These are phyloP conservation scores for Penicillium sumatraense DNA, from an alignment of 2,329 filamentous ascomycete species.

Conservation along the genomic window DNA sequence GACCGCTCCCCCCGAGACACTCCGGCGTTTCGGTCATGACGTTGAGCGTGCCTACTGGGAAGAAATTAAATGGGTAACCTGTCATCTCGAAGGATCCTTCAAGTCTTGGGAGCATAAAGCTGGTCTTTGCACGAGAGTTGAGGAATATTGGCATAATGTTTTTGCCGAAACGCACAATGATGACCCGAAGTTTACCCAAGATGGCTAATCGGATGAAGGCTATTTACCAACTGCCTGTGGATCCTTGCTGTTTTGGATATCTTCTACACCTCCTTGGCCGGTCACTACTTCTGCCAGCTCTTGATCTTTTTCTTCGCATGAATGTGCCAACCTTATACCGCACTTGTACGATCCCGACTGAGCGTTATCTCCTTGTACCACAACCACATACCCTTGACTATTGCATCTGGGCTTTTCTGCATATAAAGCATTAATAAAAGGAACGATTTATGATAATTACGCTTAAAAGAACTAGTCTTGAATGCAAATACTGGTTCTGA, in stretches of 20 bases:
- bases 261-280: background rate
- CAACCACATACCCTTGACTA: background rate
- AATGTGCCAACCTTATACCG: background rate
- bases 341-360: background rate
- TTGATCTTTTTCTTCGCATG: background rate
- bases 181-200: conserved; percentile 36
- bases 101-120: conserved; percentile 39
- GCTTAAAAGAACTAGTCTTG: background rate
- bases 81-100: conserved; percentile 40
- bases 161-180: conserved; percentile 39
- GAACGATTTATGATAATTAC: conserved; percentile 2
- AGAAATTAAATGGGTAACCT: conserved; percentile 46
- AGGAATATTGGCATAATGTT: conserved; percentile 41
- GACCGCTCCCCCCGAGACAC: conserved; percentile 38
- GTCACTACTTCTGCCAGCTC: background rate
- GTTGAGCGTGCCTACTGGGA: conserved; percentile 46
- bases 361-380: conserved; percentile 1
- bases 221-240: background rate
- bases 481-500: background rate
- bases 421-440: background rate
- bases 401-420: background rate
- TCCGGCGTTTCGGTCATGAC: conserved; percentile 45
- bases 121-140: conserved; percentile 35
- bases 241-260: background rate
- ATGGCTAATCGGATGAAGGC: conserved; percentile 15